Evolutionary conservation across 2,329 filamentous ascomycete species (phyloP), one percentile per base, ranked within the genome.

Genomic region (Aspergillus jensenii): DNA sequence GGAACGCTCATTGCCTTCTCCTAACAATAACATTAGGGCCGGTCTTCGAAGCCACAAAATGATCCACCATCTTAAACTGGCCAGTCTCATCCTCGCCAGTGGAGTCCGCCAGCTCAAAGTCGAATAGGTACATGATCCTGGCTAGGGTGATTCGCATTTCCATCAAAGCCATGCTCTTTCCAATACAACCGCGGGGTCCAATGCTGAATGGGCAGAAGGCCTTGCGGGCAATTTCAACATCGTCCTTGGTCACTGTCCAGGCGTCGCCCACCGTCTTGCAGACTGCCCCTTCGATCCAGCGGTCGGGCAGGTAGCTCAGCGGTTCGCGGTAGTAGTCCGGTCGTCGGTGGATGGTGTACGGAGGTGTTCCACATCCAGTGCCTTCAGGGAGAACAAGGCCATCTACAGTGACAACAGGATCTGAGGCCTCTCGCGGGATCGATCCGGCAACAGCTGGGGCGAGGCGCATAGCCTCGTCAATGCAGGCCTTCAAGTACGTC

Each of bases 321-420:
- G 87, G 82, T 25, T 80, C 75, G 1, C 84, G 81, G 74, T 82
- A 89, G 77, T 89, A 89, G 4, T 72, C 71, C 1, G 81, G 73
- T 71, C 89, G 86, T 69, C 89, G 87, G 67, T 90, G 88, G 63
- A 90, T 82, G 2, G 87, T 79, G 74, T 89, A 90, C 68, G 87
- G 84, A 12, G 87, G 84, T 3, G 84, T 84, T 40, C 87, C 87
- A 52, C 88, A 82, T 53, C 88, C 81, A 15, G 80, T 84, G 46
- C 87, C 87, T 3, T 76, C 81, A 2, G 74, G 73, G 9, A 77
- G 62, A 56, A 66, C 71, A 7, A 76, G 67, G 3, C 73, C 74
- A 37, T 76, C 74, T 9, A 77, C 69, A 3, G 72, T 58, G 2
- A 68, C 71, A 3, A 75, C 74, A 27, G 71, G 73, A 19, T 71